These are phyloP conservation scores for Globisporangium ultimum DNA, from an alignment of 352 stramenopile genomes.

Conservation along the genomic window DNA sequence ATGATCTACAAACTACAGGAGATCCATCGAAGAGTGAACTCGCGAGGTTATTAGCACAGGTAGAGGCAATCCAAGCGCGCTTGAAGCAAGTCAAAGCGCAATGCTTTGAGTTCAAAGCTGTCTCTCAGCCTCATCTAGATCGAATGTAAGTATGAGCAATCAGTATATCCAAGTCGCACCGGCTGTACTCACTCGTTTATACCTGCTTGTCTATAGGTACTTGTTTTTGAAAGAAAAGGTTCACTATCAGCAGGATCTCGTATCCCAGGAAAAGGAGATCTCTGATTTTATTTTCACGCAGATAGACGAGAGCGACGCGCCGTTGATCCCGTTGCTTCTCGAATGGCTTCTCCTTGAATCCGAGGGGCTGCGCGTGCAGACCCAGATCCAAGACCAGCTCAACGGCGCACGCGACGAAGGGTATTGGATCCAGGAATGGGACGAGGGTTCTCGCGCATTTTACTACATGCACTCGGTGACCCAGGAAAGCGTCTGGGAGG, in stretches of 20 bases:
- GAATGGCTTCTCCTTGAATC: conserved; percentile 78
- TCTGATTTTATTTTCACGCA: conserved; percentile 57
- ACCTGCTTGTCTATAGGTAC: conserved; percentile 32
- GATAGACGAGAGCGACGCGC: conserved; percentile 50
- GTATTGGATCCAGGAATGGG: conserved; percentile 67
- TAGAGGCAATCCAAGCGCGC: conserved; percentile 43
- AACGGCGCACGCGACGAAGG: conserved; percentile 33
- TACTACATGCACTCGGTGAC: conserved; percentile 68
- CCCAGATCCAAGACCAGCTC: conserved; percentile 63
- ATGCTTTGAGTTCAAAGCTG: conserved; percentile 68
- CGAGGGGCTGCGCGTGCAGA: conserved; percentile 54
- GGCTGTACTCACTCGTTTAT: not conserved
- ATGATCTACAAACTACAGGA: not conserved
- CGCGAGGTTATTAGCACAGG: conserved; percentile 36
- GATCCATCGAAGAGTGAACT: conserved; percentile 38
- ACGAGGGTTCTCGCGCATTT: conserved; percentile 48
- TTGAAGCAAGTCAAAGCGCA: conserved; percentile 60
- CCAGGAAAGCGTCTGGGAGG: conserved; percentile 59
- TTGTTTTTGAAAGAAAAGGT: conserved; percentile 83
- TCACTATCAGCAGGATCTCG: conserved; percentile 66
- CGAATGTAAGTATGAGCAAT: conserved; percentile 36
- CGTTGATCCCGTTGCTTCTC: conserved; percentile 58
- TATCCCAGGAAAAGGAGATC: conserved; percentile 65
- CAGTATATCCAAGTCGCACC: not conserved
- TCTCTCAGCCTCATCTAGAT: conserved; percentile 57